Percentiles rank a stretch among this genome's conserved stretches.
Evolutionary conservation across 768 basidiomycete genomes (phyloP).

Genomic region (Calocera cornea): DNA sequence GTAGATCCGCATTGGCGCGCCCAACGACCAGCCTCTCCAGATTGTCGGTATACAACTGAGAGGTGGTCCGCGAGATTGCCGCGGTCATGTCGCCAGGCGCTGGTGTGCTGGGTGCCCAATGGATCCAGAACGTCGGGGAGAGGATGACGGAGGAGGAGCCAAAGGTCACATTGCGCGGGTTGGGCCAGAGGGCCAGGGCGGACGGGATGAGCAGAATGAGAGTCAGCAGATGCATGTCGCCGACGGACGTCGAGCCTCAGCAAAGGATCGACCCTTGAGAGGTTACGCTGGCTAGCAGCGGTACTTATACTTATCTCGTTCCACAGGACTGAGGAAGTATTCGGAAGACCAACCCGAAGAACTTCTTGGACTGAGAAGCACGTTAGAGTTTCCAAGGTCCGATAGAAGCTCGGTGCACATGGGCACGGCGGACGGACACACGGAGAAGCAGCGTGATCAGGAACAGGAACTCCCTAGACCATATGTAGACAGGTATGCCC

Average conservation of each 20-base stretch:
- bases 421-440: not conserved
- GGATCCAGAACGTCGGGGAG: constrained; percentile 9
- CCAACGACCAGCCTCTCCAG: constrained; percentile 11
- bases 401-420: not conserved
- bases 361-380: not conserved
- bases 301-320: not conserved
- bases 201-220: not conserved
- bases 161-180: constrained; percentile 3
- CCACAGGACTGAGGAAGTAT: not conserved
- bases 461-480: not conserved
- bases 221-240: not conserved
- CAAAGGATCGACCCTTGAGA: not conserved
- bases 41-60: constrained; percentile 8
- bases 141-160: constrained; percentile 7
- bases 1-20: constrained; percentile 8
- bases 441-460: not conserved
- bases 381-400: not conserved
- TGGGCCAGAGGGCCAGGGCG: constrained; percentile 10
- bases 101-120: not conserved
- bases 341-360: not conserved
- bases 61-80: constrained; percentile 7
- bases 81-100: constrained; percentile 9
- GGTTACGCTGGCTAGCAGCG: not conserved
- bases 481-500: not conserved
- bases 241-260: not conserved